A percentile compares a stretch with the other conserved stretches of the same genome.
phyloP scores from a whole-genome alignment of 169 alveolate genomes.

The Eimeria maxima region DNA sequence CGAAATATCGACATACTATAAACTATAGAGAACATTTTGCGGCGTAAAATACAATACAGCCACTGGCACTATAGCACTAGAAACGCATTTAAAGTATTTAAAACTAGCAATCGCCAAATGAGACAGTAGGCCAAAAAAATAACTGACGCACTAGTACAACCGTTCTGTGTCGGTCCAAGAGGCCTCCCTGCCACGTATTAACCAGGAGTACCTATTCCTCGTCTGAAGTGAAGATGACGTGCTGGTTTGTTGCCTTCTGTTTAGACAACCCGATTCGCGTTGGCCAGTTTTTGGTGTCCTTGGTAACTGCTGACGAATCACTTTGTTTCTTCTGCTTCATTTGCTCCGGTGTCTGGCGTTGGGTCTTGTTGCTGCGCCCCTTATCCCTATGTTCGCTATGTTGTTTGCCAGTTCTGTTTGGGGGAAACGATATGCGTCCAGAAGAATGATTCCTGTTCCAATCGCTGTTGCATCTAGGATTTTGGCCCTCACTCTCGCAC shows the following conservation, averaged over 20 bases:
- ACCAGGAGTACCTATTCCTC: constrained; percentile 1
- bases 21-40: too few species aligned
- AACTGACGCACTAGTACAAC: neutral
- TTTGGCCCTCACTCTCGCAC: constrained; percentile 7
- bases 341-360: neutral
- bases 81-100: too few species aligned
- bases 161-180: neutral
- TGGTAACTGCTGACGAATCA: neutral
- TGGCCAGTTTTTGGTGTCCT: constrained; percentile 1
- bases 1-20: too few species aligned
- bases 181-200: neutral
- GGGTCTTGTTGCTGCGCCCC: constrained; percentile 15
- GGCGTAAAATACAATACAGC: too few species aligned
- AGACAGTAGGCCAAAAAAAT: neutral
- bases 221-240: constrained; percentile 62
- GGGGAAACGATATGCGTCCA: neutral
- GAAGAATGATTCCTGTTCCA: neutral
- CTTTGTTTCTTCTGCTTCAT: neutral
- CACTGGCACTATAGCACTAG: too few species aligned
- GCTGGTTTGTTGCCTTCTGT: constrained; percentile 64
- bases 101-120: neutral
- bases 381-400: neutral
- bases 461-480: neutral
- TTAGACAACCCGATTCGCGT: constrained; percentile 59
- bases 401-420: neutral